Evolutionary conservation across 257 asterid genomes (phyloP).

Genomic region (Gentiana dahurica): DNA sequence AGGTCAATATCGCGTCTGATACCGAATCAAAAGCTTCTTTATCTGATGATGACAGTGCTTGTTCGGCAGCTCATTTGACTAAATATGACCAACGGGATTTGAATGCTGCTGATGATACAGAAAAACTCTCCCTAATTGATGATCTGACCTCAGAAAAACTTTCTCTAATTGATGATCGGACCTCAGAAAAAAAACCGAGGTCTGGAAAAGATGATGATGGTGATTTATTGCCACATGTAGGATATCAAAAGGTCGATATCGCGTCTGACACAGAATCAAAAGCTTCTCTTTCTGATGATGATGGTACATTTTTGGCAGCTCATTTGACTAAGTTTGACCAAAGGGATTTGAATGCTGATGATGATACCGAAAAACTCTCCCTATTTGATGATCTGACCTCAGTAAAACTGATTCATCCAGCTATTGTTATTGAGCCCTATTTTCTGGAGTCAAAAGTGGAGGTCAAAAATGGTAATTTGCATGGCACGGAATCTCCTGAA

Average conservation of each 20-base stretch:
- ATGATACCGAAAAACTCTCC: constrained; percentile 6
- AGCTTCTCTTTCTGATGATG: constrained; percentile 18
- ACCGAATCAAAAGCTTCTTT: constrained; percentile 21
- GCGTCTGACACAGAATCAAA: constrained; percentile 29
- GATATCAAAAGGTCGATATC: constrained; percentile 23
- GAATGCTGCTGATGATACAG: constrained; percentile 5
- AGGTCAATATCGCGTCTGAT: constrained; percentile 26
- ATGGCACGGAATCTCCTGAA: constrained; percentile 16
- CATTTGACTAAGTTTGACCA: constrained; percentile 7
- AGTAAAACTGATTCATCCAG: constrained; percentile 29
- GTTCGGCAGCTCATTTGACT: constrained; percentile 4
- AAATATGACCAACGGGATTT: constrained; percentile 7
- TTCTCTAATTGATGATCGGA: too few relatives aligned
- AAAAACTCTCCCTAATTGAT: constrained; percentile 12
- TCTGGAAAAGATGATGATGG: not conserved
- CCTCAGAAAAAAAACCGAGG: too few relatives aligned
- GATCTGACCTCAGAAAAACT: constrained; percentile 20
- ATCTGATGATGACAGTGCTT: constrained; percentile 20
- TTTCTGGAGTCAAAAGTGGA: constrained; percentile 20
- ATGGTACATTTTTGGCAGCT: constrained; percentile 7
- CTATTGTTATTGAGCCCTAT: constrained; percentile 18
- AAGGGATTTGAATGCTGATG: constrained; percentile 6
- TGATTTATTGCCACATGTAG: constrained; percentile 16
- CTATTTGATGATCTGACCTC: constrained; percentile 13
- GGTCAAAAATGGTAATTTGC: constrained; percentile 11